phyloP scores from a whole-genome alignment of 306 rosid genomes.

The Aeschynomene evenia region DNA sequence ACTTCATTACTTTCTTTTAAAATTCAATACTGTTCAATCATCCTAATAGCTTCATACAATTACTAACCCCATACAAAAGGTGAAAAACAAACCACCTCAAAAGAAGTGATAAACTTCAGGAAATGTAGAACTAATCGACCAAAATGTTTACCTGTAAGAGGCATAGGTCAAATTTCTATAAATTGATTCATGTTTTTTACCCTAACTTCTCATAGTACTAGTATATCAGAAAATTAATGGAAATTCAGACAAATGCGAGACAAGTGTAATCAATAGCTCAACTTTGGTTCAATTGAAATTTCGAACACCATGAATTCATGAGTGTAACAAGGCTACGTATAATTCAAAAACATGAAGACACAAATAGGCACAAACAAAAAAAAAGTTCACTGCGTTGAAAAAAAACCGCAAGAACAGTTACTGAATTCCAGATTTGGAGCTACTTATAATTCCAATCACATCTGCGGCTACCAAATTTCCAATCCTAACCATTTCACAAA shows the following conservation, averaged over 20 bases:
- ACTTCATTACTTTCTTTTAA: neutral
- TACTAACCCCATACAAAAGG: neutral
- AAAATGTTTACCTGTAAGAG: neutral
- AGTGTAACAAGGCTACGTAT: neutral
- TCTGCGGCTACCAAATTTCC: neutral
- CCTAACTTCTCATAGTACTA: neutral
- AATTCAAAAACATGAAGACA: neutral
- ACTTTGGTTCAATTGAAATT: neutral
- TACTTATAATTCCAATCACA: neutral
- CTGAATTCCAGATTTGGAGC: neutral
- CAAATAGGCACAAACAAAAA: neutral
- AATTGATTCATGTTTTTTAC: neutral
- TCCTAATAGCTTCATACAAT: slow-evolving; percentile 11
- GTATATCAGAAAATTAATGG: neutral
- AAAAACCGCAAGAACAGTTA: neutral
- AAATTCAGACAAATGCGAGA: neutral
- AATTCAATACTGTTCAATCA: neutral
- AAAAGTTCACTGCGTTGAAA: too few species aligned
- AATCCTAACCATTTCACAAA: neutral
- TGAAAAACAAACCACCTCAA: neutral
- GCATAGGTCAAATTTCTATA: neutral
- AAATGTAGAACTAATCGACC: neutral
- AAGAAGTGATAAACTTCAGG: neutral
- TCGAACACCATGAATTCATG: neutral
- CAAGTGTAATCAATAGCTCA: neutral